Evolutionary conservation across 768 basidiomycete species (phyloP).

Genomic region (Boletus rubescentipes): DNA sequence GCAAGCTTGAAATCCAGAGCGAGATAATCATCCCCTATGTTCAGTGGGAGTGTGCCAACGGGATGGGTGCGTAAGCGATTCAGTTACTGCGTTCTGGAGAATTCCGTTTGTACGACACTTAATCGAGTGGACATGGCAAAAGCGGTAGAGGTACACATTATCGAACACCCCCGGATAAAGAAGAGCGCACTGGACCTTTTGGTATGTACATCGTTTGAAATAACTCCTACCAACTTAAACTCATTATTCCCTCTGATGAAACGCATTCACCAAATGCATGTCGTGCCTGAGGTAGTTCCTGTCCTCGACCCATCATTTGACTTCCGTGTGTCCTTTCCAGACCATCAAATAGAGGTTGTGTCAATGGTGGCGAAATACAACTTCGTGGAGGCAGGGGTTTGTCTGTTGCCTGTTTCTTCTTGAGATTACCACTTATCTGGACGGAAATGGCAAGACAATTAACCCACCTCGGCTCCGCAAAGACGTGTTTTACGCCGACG

Average conservation of each 20-base stretch:
- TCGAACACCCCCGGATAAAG: constrained; percentile 83
- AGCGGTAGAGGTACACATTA: constrained; percentile 69
- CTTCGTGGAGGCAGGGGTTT: constrained; percentile 70
- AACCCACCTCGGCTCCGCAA: constrained; percentile 63
- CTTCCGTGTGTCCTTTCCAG: constrained; percentile 62
- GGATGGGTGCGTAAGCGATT: constrained; percentile 59
- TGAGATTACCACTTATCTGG: constrained; percentile 1
- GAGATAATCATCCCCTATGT: constrained; percentile 82
- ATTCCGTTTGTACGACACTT: background rate
- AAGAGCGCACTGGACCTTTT: constrained; percentile 82
- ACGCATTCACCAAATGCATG: constrained; percentile 85
- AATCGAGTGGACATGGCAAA: constrained; percentile 62
- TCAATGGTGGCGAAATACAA: constrained; percentile 27
- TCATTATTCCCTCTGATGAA: constrained; percentile 65
- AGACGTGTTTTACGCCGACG: constrained; percentile 80
- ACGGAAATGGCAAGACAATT: constrained; percentile 52
- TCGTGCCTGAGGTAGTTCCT: constrained; percentile 85
- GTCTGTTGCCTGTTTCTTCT: constrained; percentile 46
- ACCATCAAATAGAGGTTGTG: constrained; percentile 18
- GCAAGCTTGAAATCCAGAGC: constrained; percentile 61
- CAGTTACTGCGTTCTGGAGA: background rate
- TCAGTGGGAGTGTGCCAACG: constrained; percentile 75
- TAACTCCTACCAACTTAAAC: background rate
- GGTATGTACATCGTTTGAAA: constrained; percentile 40
- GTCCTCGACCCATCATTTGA: constrained; percentile 71